These are phyloP conservation scores for Russula dissimulans DNA, from an alignment of 768 basidiomycete genomes.

Conservation along the genomic window DNA sequence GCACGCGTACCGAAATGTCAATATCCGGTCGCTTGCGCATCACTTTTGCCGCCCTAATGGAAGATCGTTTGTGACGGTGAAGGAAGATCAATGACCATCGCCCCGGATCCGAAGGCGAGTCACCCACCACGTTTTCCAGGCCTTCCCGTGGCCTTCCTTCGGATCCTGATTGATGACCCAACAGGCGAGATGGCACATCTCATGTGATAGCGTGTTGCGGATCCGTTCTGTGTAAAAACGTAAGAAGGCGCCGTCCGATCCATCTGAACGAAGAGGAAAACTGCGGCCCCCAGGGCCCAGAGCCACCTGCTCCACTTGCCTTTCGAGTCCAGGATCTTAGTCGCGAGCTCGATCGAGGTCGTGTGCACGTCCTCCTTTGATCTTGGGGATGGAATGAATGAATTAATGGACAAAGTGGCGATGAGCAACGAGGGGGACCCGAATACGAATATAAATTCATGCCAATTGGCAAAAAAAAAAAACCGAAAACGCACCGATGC, in stretches of 20 bases:
- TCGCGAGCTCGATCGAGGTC: slow-evolving; percentile 67
- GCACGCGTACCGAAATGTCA: slow-evolving; percentile 46
- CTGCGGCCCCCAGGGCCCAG: too few relatives aligned
- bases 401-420: neutral
- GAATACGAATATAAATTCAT: neutral
- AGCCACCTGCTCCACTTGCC: slow-evolving; percentile 34
- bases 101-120: neutral
- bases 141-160: slow-evolving; percentile 62
- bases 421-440: neutral
- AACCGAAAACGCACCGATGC: slow-evolving; percentile 11
- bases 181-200: slow-evolving; percentile 86
- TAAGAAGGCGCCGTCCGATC: neutral
- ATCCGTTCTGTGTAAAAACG: slow-evolving; percentile 50
- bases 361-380: slow-evolving; percentile 49
- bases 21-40: slow-evolving; percentile 62
- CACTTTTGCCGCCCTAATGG: slow-evolving; percentile 57
- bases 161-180: slow-evolving; percentile 71
- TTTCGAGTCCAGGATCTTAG: slow-evolving; percentile 70
- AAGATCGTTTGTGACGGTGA: neutral
- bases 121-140: slow-evolving; percentile 63
- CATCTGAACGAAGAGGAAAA: too few relatives aligned
- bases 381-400: slow-evolving; percentile 24
- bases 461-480: neutral
- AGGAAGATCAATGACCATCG: neutral
- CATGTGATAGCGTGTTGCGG: slow-evolving; percentile 74